Percentiles rank a stretch among this genome's conserved stretches.
Evolutionary conservation across 1,284 basidiomycete genomes (phyloP).

Genomic region (Sporisorium sorghi): DNA sequence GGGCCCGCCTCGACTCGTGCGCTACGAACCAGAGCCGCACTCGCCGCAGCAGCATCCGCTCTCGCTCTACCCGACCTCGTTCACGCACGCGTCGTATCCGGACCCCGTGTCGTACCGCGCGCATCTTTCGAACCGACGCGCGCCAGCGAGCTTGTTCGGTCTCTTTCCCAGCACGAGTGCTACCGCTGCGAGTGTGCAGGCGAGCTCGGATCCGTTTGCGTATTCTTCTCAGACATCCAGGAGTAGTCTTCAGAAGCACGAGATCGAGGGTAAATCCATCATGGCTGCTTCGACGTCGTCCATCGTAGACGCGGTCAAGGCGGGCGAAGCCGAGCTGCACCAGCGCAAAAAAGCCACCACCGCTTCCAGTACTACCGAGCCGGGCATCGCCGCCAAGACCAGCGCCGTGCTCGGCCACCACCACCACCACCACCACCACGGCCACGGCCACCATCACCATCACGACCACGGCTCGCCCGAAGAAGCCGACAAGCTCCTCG

Average conservation of each 20-base stretch:
- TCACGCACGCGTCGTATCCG: constrained; percentile 44
- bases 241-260: neutral
- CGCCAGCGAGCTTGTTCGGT: constrained; percentile 49
- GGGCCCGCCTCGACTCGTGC: constrained; percentile 48
- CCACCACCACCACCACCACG: constrained; percentile 27
- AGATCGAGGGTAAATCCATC: neutral
- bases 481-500: constrained; percentile 67
- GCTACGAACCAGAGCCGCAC: constrained; percentile 30
- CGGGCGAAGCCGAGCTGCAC: constrained; percentile 21
- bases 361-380: neutral
- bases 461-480: constrained; percentile 66
- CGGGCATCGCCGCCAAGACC: constrained; percentile 7
- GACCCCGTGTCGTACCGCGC: constrained; percentile 37
- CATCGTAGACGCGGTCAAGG: constrained; percentile 32
- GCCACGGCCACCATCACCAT: constrained; percentile 37
- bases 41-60: constrained; percentile 8
- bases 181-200: constrained; percentile 40
- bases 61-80: constrained; percentile 39
- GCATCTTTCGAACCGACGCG: constrained; percentile 40
- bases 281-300: constrained; percentile 22
- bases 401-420: constrained; percentile 18
- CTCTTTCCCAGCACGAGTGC: constrained; percentile 40
- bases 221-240: constrained; percentile 8
- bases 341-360: constrained; percentile 21
- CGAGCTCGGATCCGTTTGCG: constrained; percentile 28